Percentiles rank a stretch among this genome's conserved stretches.
Conservation (phyloP, 176 grass and related monocot species). For the Coix lacrymajobi region DNA sequence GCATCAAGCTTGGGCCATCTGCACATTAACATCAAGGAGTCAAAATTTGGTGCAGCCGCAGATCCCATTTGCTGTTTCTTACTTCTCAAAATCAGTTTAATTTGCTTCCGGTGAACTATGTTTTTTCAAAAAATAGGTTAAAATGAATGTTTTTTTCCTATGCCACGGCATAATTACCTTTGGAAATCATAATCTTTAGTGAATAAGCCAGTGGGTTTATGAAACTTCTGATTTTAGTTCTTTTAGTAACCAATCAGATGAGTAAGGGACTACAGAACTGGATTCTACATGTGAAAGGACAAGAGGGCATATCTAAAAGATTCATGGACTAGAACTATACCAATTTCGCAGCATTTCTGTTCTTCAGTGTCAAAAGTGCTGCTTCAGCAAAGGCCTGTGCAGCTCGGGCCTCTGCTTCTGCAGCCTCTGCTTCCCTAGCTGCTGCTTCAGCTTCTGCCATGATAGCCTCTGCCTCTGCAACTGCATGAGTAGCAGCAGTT, state of each 20-base stretch:
- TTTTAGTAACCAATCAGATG: background rate
- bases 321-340: conserved; percentile 24
- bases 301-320: conserved; percentile 2
- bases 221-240: background rate
- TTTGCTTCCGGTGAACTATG: background rate
- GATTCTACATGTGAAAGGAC: background rate
- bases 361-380: conserved; percentile 46
- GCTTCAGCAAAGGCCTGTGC: conserved; percentile 82
- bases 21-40: conserved; percentile 13
- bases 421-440: conserved; percentile 69
- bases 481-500: conserved; percentile 53
- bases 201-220: background rate
- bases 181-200: background rate
- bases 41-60: background rate
- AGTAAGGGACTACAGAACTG: background rate
- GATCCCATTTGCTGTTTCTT: background rate
- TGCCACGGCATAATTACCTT: background rate
- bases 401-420: conserved; percentile 77
- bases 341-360: conserved; percentile 56
- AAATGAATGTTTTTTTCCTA: background rate
- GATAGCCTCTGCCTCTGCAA: conserved; percentile 82
- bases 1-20: conserved; percentile 29
- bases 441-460: conserved; percentile 87
- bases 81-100: background rate
- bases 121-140: background rate